Evolutionary conservation across 768 basidiomycete species (phyloP), one percentile per base, ranked within the genome.

Genomic region (Hortiboletus campestris): DNA sequence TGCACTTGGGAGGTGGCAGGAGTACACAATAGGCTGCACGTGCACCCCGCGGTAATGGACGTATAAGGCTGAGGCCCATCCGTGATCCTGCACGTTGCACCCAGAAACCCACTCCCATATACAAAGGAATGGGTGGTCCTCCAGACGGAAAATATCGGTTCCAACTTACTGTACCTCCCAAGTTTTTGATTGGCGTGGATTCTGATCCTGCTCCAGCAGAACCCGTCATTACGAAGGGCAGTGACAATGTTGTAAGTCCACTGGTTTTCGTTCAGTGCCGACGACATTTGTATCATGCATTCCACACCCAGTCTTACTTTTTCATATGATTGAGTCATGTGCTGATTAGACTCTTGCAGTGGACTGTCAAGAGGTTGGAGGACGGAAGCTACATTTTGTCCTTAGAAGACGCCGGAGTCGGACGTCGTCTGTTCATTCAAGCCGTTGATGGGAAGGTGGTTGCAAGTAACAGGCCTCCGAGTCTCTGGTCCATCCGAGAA

Each of bases 191-290:
- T 2, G 53, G 53, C 29, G 17, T 32, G 4, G 8, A 32, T 3
- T 4, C 0, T 19, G n/a, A 2, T 19, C 1, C 6, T 17, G 7
- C 0, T 7, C 1, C 14, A 2, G 3, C 4, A n/a, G 1, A 0
- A 46, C n/a, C 29, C 13, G 22, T 50, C 20, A 13, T 41, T 22
- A 25, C n/a, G 0, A 2, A 4, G 0, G 52, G 20, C 20, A 0
- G 14, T 10, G 3, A 32, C 4, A 11, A 17, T 28, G 12, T 29
- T 39, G 45, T 48, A 11, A 39, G 45, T 14, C 13, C 13, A 46
- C 1, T 31, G 13, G 0, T 32, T 32, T 19, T 46, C 13, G 44
- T 19, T 19, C 1, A 31, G 7, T n/a, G n/a, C 28, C 9, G 8
- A 45, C 6, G 10, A 31, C 7, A 6, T 12, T 19, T 4, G 45